Base-by-base conservation (phyloP, 345 rosid species). In the Arabidopsis arenosa region DNA sequence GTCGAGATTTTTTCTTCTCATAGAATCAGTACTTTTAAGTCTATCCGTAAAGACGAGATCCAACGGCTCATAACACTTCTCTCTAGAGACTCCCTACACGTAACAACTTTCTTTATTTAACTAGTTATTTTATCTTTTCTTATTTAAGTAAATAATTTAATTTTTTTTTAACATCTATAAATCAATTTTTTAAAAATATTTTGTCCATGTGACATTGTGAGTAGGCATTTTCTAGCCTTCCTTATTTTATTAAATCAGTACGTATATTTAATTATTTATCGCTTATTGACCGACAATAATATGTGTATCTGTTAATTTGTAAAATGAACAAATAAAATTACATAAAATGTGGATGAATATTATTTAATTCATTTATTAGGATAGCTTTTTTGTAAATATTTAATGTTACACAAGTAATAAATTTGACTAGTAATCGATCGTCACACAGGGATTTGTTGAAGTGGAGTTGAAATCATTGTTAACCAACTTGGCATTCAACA, bases 31-130 rank as follows among this genome's bases (percentile, higher is more conserved):
- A 26, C 0, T 9, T 81, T 82, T 26, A 3, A 18, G 9, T 26
- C 66, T 26, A 63, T 79, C 35, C 72, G 89, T 41, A 58, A 68
- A 49, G 83, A 88, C 10, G 90, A 86, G 77, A 73, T 84, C 70
- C 64, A 36, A 36, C 79, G 73, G 53, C 74, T 85, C 15, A 44
- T 83, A 37, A 12, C 39, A 35, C 53, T 11, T 5, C 72, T 79
- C 40, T 55, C 75, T 6, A 40, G 9, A 15, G 44, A 40, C 49
- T 79, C 82, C 17, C 56, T 39, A 70, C 75, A 63, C 26, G 80
- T 77, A 70, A 55, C 23, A 32, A 41, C 10, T 9, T 2, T 12
- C 3, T 32, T 32, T 15, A 9, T 47, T 5, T 2, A 47, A 58
- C 15, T 57, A 11, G 5, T 7, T 51, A 8, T 23, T 51, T 48